phyloP scores from a whole-genome alignment of 768 basidiomycete genomes.

The Chalciporus pseudorubinellus region DNA sequence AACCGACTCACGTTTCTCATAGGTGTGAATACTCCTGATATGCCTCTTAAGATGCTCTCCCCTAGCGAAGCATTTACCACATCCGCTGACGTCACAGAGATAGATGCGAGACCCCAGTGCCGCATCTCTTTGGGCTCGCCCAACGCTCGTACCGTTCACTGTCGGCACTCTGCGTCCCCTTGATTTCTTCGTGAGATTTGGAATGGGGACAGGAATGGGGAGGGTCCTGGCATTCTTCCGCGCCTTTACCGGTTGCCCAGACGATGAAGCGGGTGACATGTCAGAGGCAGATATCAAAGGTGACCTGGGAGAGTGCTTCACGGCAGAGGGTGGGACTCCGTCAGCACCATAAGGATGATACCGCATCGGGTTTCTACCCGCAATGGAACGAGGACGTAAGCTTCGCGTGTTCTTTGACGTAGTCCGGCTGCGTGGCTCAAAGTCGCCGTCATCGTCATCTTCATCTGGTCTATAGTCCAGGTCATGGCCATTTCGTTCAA shows the following conservation, averaged over 20 bases:
- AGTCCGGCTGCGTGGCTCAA: constrained; percentile 28
- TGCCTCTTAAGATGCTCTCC: constrained; percentile 91
- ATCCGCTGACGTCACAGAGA: constrained; percentile 75
- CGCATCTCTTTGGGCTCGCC: constrained; percentile 34
- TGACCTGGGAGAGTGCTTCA: constrained; percentile 31
- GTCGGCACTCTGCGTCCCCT: constrained; percentile 67
- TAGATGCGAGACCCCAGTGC: constrained; percentile 52
- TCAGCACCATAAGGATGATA: constrained; percentile 33
- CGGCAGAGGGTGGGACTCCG: constrained; percentile 29
- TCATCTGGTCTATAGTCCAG: constrained; percentile 28
- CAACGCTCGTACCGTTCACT: constrained; percentile 32
- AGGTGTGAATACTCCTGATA: constrained; percentile 83
- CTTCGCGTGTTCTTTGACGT: constrained; percentile 38
- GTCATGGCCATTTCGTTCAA: constrained; percentile 18
- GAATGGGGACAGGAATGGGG: constrained; percentile 60
- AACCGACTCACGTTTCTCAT: constrained; percentile 77
- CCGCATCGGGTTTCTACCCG: constrained; percentile 32
- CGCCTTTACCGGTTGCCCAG: constrained; percentile 25
- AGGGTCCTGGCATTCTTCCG: constrained; percentile 40
- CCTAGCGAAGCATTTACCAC: constrained; percentile 84
- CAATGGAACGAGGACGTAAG: constrained; percentile 36
- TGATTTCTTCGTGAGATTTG: constrained; percentile 68
- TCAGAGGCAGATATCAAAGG: constrained; percentile 29
- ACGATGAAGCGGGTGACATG: constrained; percentile 26
- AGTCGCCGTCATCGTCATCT: constrained; percentile 36